These are phyloP conservation scores for Trichoderma virens DNA, from an alignment of 495 filamentous ascomycete genomes.

Conservation along the genomic window DNA sequence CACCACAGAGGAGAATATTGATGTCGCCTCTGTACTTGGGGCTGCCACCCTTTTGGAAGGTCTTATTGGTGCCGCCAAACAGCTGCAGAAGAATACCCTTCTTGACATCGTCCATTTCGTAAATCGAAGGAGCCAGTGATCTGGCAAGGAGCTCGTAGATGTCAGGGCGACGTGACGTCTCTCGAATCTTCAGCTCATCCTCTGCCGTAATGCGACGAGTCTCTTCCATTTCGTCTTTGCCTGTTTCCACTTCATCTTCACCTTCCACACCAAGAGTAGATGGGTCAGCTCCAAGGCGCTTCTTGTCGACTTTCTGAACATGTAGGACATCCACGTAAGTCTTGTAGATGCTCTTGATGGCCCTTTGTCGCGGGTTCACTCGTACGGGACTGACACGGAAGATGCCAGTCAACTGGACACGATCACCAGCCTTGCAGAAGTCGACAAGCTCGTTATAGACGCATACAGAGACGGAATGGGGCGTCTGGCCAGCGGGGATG, in stretches of 20 bases:
- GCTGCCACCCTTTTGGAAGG: conserved; percentile 91
- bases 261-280: conserved; percentile 60
- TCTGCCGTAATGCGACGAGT: conserved; percentile 78
- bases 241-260: conserved; percentile 70
- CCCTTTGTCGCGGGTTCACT: conserved; percentile 87
- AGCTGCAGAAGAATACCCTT: conserved; percentile 94
- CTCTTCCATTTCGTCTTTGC: conserved; percentile 73
- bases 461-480: conserved; percentile 96
- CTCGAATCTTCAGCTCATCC: conserved; percentile 83
- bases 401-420: conserved; percentile 92
- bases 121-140: conserved; percentile 88
- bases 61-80: conserved; percentile 98
- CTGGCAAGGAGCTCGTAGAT: conserved; percentile 90
- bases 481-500: conserved; percentile 90
- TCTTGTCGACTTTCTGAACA: conserved; percentile 93
- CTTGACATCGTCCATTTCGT: conserved; percentile 98
- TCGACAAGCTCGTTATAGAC: conserved; percentile 96
- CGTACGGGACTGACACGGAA: conserved; percentile 92
- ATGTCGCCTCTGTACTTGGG: conserved; percentile 96
- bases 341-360: conserved; percentile 92
- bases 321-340: conserved; percentile 95
- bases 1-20: conserved; percentile 92
- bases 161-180: conserved; percentile 71
- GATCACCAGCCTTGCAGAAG: conserved; percentile 94
- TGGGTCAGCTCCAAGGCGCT: conserved; percentile 82